Base-by-base conservation (phyloP, 2,329 filamentous ascomycete species). In the Fusarium brachygibbosum region DNA sequence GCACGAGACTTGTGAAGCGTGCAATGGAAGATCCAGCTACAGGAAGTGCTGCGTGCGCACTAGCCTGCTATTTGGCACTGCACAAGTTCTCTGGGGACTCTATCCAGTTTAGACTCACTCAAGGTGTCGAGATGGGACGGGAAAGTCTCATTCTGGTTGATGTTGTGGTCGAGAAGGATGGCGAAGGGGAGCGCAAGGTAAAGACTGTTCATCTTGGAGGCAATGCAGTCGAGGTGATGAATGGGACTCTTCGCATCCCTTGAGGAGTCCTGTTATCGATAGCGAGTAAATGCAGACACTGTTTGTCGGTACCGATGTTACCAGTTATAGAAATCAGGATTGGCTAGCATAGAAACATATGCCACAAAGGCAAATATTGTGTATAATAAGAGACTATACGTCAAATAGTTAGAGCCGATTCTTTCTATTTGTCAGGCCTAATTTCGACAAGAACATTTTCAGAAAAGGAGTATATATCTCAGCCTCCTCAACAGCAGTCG, bases 121-220 rank as follows among this genome's bases (percentile, higher is more conserved):
- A 91, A 77, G 90, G 89, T 0, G 87, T 90, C 3, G 89, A 91
- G 78, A 91, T 91, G 86, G 88, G 88, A 1, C 76, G 88, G 51
- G 79, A 78, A 75, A 87, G 85, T 68, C 77, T 82, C 10, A 87
- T 87, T 32, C 63, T 76, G 6, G 82, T 87, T 17, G 80, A 84
- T 55, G 79, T 84, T 3, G 63, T 57, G 7, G 42, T 76, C 16
- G 72, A 77, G 45, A 67, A 58, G 1, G 10, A 4, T 13, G 10
- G 0, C 0, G 13, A 23, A 4, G 66, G 66, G 2, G 23, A 35
- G 5, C 44, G 58, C 0, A 58, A 50, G 9, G 2, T 72, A 0
- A 48, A 66, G 16, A 53, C 19, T 4, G 38, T 72, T 13, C 45
- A 72, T n/a, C 52, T 72, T 5, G 48, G 63, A 2, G 69, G 70